Evolutionary conservation across 2,329 filamentous ascomycete genomes (phyloP).

Genomic region (Fusarium nematophilum): DNA sequence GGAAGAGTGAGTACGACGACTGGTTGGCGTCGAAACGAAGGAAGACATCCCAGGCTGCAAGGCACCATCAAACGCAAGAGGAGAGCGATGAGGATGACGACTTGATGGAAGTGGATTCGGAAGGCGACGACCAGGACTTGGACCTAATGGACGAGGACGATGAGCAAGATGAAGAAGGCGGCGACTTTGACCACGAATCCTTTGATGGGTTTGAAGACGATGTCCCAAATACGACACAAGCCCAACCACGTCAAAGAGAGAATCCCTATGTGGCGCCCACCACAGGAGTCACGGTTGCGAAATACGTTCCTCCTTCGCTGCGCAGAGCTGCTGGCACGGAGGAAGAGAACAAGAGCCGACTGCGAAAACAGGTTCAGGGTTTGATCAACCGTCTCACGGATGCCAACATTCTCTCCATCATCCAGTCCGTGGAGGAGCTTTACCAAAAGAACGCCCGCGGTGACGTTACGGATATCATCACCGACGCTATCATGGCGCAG

Average conservation of each 20-base stretch:
- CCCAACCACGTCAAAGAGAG: constrained; percentile 70
- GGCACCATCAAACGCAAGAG: constrained; percentile 18
- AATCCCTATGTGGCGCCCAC: constrained; percentile 89
- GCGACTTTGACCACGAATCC: constrained; percentile 47
- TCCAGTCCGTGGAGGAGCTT: constrained; percentile 83
- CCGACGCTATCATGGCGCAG: constrained; percentile 81
- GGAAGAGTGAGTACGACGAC: constrained; percentile 66
- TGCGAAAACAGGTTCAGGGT: constrained; percentile 86
- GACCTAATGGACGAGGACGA: constrained; percentile 39
- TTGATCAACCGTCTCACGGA: constrained; percentile 94
- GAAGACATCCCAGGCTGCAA: constrained; percentile 52
- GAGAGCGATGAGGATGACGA: constrained; percentile 45
- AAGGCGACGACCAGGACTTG: constrained; percentile 39
- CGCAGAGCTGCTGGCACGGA: constrained; percentile 72
- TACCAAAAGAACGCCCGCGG: constrained; percentile 89
- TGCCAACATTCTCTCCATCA: constrained; percentile 85
- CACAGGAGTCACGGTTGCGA: constrained; percentile 61
- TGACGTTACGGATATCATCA: constrained; percentile 83
- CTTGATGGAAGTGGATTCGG: constrained; percentile 28
- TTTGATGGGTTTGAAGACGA: constrained; percentile 56
- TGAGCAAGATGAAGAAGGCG: constrained; percentile 43
- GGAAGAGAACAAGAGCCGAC: constrained; percentile 72
- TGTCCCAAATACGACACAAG: constrained; percentile 45
- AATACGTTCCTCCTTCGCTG: constrained; percentile 92
- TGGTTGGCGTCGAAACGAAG: constrained; percentile 70